Conservation (phyloP, 2,329 filamentous ascomycete genomes). For the Endocalyx cinctus region DNA sequence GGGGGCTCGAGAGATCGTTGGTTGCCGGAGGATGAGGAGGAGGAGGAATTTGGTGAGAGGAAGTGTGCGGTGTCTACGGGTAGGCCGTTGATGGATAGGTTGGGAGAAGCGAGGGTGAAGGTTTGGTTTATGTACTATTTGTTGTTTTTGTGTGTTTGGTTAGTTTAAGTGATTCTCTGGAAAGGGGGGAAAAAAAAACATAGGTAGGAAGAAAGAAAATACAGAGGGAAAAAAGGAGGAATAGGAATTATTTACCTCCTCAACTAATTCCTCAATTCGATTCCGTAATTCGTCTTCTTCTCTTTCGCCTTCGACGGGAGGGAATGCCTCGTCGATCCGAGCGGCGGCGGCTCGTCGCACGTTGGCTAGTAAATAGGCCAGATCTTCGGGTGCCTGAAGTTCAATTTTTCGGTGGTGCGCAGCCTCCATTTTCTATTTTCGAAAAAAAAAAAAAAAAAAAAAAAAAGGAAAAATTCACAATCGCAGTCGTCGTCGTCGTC, state of each 20-base stretch:
- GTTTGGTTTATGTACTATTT: constrained; percentile 57
- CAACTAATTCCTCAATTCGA: constrained; percentile 55
- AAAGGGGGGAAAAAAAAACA: not conserved
- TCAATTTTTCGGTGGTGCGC: constrained; percentile 66
- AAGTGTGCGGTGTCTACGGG: constrained; percentile 38
- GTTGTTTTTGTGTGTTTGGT: not conserved
- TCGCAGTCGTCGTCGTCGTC: no score
- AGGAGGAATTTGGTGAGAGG: constrained; percentile 24
- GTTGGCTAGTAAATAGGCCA: constrained; percentile 65
- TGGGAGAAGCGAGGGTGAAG: constrained; percentile 53
- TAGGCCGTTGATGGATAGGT: constrained; percentile 61
- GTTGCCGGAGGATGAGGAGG: not conserved
- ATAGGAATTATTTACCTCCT: constrained; percentile 40
- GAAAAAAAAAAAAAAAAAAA: no score
- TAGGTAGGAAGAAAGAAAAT: not conserved
- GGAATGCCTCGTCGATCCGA: constrained; percentile 64
- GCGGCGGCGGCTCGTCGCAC: constrained; percentile 63
- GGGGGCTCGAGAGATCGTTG: constrained; percentile 10
- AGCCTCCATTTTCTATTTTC: no score
- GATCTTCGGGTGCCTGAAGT: constrained; percentile 70
- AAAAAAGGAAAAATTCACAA: no score
- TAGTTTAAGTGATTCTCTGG: no score
- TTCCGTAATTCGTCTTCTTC: constrained; percentile 53
- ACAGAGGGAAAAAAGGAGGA: not conserved
- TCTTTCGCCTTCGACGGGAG: constrained; percentile 49